Conservation (phyloP, 2,329 filamentous ascomycete genomes). For the Xylariomycetidae sp. region DNA sequence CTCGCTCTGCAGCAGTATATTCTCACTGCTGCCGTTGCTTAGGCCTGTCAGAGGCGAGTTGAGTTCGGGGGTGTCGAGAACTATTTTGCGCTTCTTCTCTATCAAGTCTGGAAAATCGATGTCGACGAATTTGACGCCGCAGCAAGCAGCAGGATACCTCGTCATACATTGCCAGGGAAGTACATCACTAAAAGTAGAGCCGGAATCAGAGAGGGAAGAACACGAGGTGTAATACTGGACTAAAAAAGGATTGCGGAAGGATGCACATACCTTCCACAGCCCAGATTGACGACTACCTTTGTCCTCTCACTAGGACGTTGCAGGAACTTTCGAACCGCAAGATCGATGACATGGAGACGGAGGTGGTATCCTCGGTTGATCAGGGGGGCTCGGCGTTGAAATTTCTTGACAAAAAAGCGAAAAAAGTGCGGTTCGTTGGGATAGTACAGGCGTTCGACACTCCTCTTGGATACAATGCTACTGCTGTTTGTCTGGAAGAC, state of each 20-base stretch:
- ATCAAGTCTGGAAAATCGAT: constrained; percentile 82
- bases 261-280: constrained; percentile 74
- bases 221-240: neutral
- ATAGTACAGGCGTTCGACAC: constrained; percentile 85
- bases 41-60: constrained; percentile 43
- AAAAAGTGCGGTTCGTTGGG: constrained; percentile 75
- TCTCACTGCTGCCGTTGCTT: constrained; percentile 29
- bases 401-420: constrained; percentile 79
- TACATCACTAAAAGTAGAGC: constrained; percentile 58
- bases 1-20: constrained; percentile 57
- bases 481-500: constrained; percentile 72
- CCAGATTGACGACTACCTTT: constrained; percentile 77
- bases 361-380: constrained; percentile 90
- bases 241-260: constrained; percentile 4
- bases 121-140: constrained; percentile 66
- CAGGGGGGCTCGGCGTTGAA: constrained; percentile 74
- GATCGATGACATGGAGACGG: constrained; percentile 75
- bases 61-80: constrained; percentile 58
- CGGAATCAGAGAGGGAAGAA: constrained; percentile 4
- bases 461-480: constrained; percentile 87
- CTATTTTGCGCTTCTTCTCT: constrained; percentile 62
- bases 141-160: constrained; percentile 54
- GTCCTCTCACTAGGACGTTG: constrained; percentile 42
- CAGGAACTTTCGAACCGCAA: constrained; percentile 70
- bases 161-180: constrained; percentile 77